phyloP scores from a whole-genome alignment of 1,284 basidiomycete species.

The Puccinia horiana region DNA sequence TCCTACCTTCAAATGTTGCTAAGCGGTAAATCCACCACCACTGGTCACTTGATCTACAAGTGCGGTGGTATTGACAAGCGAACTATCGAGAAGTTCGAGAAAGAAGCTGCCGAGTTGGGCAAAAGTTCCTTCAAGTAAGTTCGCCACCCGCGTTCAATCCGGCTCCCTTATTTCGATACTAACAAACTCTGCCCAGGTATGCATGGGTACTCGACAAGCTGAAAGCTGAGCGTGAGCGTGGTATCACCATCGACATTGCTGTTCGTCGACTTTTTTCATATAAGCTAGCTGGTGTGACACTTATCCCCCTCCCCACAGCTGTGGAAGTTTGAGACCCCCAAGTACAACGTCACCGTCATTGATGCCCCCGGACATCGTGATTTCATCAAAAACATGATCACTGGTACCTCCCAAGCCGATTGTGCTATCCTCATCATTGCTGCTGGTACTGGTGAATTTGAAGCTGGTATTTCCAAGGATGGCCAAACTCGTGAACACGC shows the following conservation, averaged over 20 bases:
- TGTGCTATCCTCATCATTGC: constrained; percentile 99
- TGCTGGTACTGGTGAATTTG: constrained; percentile 98
- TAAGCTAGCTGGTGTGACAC: not conserved
- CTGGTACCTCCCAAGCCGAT: constrained; percentile 99
- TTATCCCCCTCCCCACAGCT: constrained; percentile 59
- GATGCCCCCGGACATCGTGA: constrained; percentile 99
- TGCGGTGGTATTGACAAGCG: constrained; percentile 99
- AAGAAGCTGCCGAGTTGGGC: constrained; percentile 99
- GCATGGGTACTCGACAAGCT: constrained; percentile 99
- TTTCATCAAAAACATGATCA: constrained; percentile 99
- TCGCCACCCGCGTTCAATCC: constrained; percentile 44
- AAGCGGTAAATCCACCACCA: constrained; percentile 91
- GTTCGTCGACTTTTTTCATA: constrained; percentile 45
- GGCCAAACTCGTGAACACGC: constrained; percentile 99
- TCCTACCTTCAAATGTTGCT: constrained; percentile 51
- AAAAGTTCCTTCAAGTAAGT: constrained; percentile 99
- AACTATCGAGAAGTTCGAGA: constrained; percentile 76
- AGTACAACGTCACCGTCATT: constrained; percentile 71
- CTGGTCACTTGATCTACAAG: constrained; percentile 99
- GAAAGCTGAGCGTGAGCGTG: constrained; percentile 99
- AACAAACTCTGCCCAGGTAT: constrained; percentile 61
- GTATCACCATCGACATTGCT: constrained; percentile 99
- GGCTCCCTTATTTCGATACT: constrained; percentile 34
- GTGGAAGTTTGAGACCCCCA: constrained; percentile 85
- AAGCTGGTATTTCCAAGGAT: constrained; percentile 99